Evolutionary conservation across 1,284 basidiomycete genomes (phyloP), one percentile per base, ranked within the genome.

Genomic region (Wallemia ichthyophaga): DNA sequence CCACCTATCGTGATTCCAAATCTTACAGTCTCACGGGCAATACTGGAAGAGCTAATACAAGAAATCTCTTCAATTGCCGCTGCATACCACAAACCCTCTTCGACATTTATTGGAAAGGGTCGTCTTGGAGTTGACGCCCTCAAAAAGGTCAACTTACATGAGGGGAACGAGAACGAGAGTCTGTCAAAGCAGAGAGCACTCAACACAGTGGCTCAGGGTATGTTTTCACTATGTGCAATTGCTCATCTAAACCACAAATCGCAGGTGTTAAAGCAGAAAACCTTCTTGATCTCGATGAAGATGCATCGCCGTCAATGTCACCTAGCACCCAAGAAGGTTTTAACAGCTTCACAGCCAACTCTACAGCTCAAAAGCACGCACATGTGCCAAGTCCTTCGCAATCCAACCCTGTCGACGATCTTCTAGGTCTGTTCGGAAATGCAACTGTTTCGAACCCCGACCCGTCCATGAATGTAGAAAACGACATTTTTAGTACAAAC

Each of bases 1-100:
- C 94, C 92, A 17, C 89, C 89, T 13, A 99, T 98, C 68, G 83
- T 83, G 2, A 79, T 96, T 56, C 85, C 88, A 0, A 78, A 82
- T 58, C 92, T 87, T 27, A 88, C 85, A 0, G 86, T 99, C 0
- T 76, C 92, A 0, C 79, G 86, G 1, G 85, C 80, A 0, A 72
- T 98, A n/a, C 73, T 98, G 24, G 89, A 96, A 66, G 92, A 98
- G 69, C 77, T 99, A 1, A 71, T 98, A 0, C 78, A 80, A 32
- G 89, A 94, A 67, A 78, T 95, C 28, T 85, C 84, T 1, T 81
- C 77, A 59, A 73, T 95, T 21, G 85, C 91, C 0, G 88, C 84
- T 67, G 88, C 94, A 2, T 95, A 95, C 66, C 89, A 95, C 72
- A 95, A 92, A 69, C 94, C 94, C 0, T 82, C 82, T 21, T 67